Evolutionary conservation across 2,329 filamentous ascomycete species (phyloP).

Genomic region (Fusarium duplospermum): DNA sequence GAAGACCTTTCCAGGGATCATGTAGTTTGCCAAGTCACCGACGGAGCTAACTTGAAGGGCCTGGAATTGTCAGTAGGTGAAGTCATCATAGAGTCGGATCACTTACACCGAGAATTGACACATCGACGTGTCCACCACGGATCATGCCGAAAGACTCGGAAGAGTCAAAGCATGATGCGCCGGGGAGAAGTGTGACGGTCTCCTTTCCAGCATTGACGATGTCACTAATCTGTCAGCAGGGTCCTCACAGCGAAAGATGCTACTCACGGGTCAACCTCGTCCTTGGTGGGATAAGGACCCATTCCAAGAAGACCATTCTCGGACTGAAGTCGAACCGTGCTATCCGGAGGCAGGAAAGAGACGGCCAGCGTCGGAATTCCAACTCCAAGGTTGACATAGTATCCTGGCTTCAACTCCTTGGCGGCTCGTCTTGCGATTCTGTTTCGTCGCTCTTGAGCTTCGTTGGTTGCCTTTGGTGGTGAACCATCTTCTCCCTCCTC

Average conservation of each 20-base stretch:
- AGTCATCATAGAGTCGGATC: neutral
- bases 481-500: conserved; percentile 52
- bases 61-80: conserved; percentile 33
- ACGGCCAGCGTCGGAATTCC: conserved; percentile 90
- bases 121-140: conserved; percentile 83
- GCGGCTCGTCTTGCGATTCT: conserved; percentile 82
- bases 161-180: conserved; percentile 81
- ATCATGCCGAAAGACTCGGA: conserved; percentile 91
- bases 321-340: conserved; percentile 84
- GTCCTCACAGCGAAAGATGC: no score
- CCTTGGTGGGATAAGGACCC: conserved; percentile 80
- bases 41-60: conserved; percentile 83
- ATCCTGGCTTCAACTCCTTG: conserved; percentile 83
- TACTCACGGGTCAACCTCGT: conserved; percentile 72
- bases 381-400: conserved; percentile 84
- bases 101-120: conserved; percentile 79
- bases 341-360: conserved; percentile 74
- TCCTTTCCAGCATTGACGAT: conserved; percentile 91
- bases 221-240: conserved; percentile 58
- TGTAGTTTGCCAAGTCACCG: conserved; percentile 88
- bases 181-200: conserved; percentile 82
- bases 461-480: conserved; percentile 55
- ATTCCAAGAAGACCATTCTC: conserved; percentile 90
- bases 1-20: conserved; percentile 88
- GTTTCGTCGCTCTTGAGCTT: conserved; percentile 67